Evolutionary conservation across 441 rosid genomes (phyloP).

Genomic region (Biscutella auriculata): DNA sequence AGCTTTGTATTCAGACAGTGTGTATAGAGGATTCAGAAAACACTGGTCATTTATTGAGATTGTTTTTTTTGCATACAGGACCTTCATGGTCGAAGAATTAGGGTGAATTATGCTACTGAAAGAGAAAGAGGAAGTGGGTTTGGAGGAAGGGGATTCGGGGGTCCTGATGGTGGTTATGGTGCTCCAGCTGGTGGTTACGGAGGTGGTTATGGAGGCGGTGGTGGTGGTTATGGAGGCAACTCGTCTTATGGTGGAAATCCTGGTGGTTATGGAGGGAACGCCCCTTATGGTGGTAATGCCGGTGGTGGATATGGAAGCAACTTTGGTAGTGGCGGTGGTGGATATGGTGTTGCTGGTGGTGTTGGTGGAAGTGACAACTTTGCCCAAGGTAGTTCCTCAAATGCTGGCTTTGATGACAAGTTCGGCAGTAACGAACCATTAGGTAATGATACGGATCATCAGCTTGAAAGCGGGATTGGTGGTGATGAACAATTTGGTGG

Average conservation of each 20-base stretch:
- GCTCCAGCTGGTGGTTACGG: conserved; percentile 16
- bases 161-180: conserved; percentile 23
- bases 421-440: conserved; percentile 18
- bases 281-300: too few relatives aligned
- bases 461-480: not conserved
- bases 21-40: not conserved
- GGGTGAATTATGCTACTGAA: too few relatives aligned
- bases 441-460: conserved; percentile 18
- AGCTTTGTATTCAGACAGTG: not conserved
- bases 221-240: conserved; percentile 20
- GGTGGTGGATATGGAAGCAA: conserved; percentile 11
- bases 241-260: conserved; percentile 10
- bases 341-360: conserved; percentile 24
- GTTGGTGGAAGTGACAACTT: conserved; percentile 23
- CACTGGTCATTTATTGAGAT: not conserved
- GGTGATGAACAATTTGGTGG: conserved; percentile 16
- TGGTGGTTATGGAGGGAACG: too few relatives aligned
- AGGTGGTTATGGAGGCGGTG: conserved; percentile 18
- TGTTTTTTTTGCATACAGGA: conserved; percentile 31
- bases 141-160: conserved; percentile 28
- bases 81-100: conserved; percentile 66
- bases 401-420: conserved; percentile 19
- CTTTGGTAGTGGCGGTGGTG: not conserved
- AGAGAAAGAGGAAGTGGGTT: conserved; percentile 28
- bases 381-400: conserved; percentile 15